Percentiles rank a stretch among this genome's conserved stretches.
Evolutionary conservation across 1,139 yeast species (phyloP).

Genomic region (Debaryomycetaceae sp.): DNA sequence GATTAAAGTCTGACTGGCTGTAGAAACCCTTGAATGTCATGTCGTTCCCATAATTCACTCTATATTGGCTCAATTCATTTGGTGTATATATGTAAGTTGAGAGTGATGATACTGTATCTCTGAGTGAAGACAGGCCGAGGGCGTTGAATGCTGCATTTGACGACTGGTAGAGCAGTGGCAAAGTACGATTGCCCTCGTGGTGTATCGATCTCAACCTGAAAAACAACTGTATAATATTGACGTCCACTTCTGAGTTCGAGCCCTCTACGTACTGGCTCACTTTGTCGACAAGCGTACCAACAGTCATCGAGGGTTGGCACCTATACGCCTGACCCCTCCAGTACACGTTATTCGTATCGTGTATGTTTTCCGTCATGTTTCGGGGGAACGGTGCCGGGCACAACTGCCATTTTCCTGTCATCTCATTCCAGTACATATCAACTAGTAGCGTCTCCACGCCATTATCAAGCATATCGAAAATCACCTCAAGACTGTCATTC

Average conservation of each 20-base stretch:
- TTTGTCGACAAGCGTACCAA: conserved; percentile 32
- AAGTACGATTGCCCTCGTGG: conserved; percentile 15
- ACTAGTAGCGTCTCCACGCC: conserved; percentile 55
- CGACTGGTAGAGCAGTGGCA: neutral
- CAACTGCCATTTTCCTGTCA: conserved; percentile 55
- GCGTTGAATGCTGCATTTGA: neutral
- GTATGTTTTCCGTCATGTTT: conserved; percentile 20
- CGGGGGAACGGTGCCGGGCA: conserved; percentile 54
- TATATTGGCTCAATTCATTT: conserved; percentile 12
- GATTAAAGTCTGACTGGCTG: conserved; percentile 15
- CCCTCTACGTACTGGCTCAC: conserved; percentile 35
- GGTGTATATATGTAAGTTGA: conserved; percentile 27
- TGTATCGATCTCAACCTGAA: conserved; percentile 37
- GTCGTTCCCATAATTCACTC: neutral
- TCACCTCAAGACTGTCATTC: conserved; percentile 29
- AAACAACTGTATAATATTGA: conserved; percentile 52
- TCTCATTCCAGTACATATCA: conserved; percentile 67
- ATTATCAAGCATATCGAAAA: conserved; percentile 38
- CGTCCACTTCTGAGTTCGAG: conserved; percentile 57
- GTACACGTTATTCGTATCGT: conserved; percentile 10
- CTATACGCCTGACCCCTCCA: conserved; percentile 27
- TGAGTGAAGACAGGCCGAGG: conserved; percentile 29
- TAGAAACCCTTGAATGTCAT: conserved; percentile 11
- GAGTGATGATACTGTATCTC: conserved; percentile 19
- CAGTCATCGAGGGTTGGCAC: conserved; percentile 45